Base-by-base conservation (phyloP, 2,329 filamentous ascomycete species). In the Fusarium abutilonis region DNA sequence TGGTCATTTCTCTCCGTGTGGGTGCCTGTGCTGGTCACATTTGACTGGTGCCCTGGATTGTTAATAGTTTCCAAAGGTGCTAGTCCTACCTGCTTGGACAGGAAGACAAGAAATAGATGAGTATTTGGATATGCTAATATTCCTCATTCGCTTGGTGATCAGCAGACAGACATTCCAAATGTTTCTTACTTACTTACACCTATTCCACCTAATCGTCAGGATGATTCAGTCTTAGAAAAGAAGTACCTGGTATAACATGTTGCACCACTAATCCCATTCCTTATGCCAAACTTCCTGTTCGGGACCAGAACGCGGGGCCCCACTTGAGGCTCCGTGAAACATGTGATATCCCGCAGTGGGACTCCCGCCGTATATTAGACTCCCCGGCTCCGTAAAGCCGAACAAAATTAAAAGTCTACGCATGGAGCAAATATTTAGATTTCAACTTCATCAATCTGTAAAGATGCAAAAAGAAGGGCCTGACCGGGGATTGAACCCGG, bases 401-500 rank as follows among this genome's bases (percentile, higher is more conserved):
- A 10, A 28, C 8, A 7, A 42, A 2, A 9, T 21, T 14, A 4
- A 26, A n/a, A 2, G 6, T 10, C 3, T 39, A 4, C 11, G 17
- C 7, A 1, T 3, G 9, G n/a, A n/a, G 17, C 10, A 36, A 29
- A 38, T 43, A 13, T 6, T 8, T 32, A 3, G 15, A 4, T 10
- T 9, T n/a, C 7, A 4, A 40, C 21, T 7, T 1, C 1, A n/a
- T 2, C 1, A 26, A 3, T 14, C 0, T 0, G 10, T 9, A 9
- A 21, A 9, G 1, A 3, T 13, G 38, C 46, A 60, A 60, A 60
- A 28, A 10, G 40, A 41, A 67, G 76, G 76, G 75, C 76, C 75
- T 77, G 75, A 75, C 77, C 77, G 76, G 75, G 77, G 75, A 78
- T 78, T 76, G 77, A 78, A 78, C 77, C 75, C 77, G 76, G 76